Evolutionary conservation across 495 filamentous ascomycete genomes (phyloP).

Genomic region (Xylaria palmicola): DNA sequence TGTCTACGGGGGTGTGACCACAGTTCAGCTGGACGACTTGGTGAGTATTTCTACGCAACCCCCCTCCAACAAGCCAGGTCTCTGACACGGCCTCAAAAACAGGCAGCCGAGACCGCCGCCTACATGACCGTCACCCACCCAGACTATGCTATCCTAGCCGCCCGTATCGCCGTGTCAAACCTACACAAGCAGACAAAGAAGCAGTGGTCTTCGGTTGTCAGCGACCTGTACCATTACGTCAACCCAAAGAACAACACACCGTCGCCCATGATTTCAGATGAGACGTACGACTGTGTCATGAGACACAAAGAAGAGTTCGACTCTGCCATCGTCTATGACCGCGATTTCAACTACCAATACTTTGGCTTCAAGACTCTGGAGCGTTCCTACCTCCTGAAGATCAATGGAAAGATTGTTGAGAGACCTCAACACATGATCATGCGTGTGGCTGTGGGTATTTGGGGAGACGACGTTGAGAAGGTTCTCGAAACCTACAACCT

Average conservation of each 20-base stretch:
- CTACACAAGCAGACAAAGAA: constrained; percentile 99
- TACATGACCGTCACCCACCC: constrained; percentile 99
- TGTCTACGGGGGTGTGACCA: constrained; percentile 97
- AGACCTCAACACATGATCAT: constrained; percentile 98
- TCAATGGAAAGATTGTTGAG: constrained; percentile 91
- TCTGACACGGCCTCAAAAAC: constrained; percentile 1
- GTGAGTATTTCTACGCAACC: constrained; percentile 53
- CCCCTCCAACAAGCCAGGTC: not conserved
- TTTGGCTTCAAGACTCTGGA: constrained; percentile 99
- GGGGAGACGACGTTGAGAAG: constrained; percentile 89
- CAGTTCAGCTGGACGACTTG: constrained; percentile 92
- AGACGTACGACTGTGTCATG: constrained; percentile 88
- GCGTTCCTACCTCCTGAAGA: constrained; percentile 91
- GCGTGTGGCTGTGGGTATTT: constrained; percentile 96
- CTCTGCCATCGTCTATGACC: constrained; percentile 97
- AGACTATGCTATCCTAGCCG: constrained; percentile 97
- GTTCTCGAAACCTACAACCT: constrained; percentile 96
- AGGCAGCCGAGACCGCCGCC: constrained; percentile 98
- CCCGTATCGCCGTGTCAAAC: constrained; percentile 98
- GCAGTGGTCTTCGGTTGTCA: constrained; percentile 92
- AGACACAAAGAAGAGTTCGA: constrained; percentile 94
- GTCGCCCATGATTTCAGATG: constrained; percentile 89
- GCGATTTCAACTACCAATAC: constrained; percentile 99
- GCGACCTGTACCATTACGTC: constrained; percentile 91
- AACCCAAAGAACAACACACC: constrained; percentile 87